Conservation (phyloP, 2,329 filamentous ascomycete species). For the Aphanocladium album region DNA sequence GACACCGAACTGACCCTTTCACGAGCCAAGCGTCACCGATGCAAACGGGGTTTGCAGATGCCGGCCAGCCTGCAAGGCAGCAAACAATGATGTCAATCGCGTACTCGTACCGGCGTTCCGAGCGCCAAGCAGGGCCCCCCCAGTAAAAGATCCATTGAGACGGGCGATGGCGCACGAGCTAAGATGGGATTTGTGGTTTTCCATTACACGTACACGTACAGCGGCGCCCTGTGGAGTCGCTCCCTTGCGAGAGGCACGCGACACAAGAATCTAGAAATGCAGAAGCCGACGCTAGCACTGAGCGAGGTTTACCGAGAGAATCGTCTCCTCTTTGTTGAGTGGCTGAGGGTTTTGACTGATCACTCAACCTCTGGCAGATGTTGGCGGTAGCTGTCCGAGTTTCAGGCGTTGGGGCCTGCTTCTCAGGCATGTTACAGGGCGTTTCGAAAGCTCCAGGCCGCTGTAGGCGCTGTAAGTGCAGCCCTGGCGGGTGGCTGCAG, state of each 20-base stretch:
- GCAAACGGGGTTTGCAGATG: too few species aligned
- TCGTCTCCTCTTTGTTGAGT: not conserved
- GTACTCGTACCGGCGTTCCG: conserved; percentile 1
- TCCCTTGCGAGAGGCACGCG: not conserved
- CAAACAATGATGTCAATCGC: not conserved
- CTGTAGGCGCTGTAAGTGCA: too few species aligned
- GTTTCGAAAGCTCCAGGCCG: not conserved
- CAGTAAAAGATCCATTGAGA: not conserved
- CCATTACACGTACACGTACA: not conserved
- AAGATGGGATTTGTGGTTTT: not conserved
- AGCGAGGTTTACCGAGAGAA: not conserved
- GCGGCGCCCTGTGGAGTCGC: not conserved
- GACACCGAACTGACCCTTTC: not conserved
- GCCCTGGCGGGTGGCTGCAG: not conserved
- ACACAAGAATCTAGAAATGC: not conserved
- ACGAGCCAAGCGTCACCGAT: not conserved
- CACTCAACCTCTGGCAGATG: not conserved
- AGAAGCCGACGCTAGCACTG: not conserved
- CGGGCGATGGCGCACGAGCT: not conserved
- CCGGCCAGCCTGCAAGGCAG: not conserved
- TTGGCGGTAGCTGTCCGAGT: not conserved
- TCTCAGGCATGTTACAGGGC: not conserved
- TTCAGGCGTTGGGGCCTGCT: not conserved
- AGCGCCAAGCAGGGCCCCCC: not conserved
- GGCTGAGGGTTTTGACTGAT: not conserved